Percentiles rank a stretch among this genome's conserved stretches.
Conservation (phyloP, 129 eudicot species). For the Kitagawia praeruptora region DNA sequence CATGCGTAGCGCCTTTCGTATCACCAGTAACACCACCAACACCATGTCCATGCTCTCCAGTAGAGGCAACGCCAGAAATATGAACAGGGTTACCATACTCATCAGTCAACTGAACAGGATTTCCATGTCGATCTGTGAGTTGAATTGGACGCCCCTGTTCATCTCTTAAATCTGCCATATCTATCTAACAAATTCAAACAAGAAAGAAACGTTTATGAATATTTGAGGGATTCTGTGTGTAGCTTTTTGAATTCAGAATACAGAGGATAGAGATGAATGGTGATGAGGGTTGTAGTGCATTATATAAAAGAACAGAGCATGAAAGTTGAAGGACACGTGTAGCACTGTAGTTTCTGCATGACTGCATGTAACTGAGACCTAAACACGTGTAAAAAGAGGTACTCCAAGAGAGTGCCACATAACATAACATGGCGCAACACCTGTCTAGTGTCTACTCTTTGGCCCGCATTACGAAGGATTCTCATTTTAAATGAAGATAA, state of each 20-base stretch:
- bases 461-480: background rate
- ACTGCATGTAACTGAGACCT: background rate
- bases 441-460: background rate
- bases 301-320: background rate
- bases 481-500: background rate
- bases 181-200: background rate
- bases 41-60: background rate
- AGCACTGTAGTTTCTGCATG: background rate
- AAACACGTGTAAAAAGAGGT: background rate
- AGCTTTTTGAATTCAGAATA: too few species aligned
- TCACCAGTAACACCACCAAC: background rate
- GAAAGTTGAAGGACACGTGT: background rate
- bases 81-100: slow-evolving; percentile 30
- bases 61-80: background rate
- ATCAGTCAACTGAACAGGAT: slow-evolving; percentile 28
- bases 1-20: background rate
- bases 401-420: background rate
- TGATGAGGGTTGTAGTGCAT: background rate
- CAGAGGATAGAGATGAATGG: background rate
- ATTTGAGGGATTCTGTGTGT: too few species aligned
- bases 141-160: slow-evolving; percentile 25
- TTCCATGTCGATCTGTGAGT: slow-evolving; percentile 26
- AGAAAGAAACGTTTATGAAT: background rate
- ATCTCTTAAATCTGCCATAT: slow-evolving; percentile 23
- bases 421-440: background rate